Evolutionary conservation across 192 early-diverging fungal species (phyloP), one percentile per base, ranked within the genome.

Genomic region (Fimicolochytrium jonesii): DNA sequence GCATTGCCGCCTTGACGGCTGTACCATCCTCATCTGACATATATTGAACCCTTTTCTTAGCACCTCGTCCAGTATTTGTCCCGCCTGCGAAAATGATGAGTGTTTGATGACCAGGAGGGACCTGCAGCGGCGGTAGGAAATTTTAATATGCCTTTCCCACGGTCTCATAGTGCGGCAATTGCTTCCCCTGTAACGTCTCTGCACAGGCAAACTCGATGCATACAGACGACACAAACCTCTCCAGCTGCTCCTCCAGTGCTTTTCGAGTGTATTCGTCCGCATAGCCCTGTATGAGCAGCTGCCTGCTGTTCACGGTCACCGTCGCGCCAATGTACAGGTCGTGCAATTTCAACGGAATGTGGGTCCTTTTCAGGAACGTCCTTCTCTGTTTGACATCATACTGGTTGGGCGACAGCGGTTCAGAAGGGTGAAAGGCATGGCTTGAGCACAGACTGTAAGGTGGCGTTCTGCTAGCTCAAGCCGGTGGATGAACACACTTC

Each of bases 381-480:
- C 79, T 48, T 25, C 63, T 66, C 31, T 75, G 78, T 43, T 84
- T 84, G 28, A 73, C 30, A 66, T 85, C 83, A 62, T 79, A 84
- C 82, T 84, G 33, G 23, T 39, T 39, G 37, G 17, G 37, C 37
- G 9, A 7, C n/a, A n/a, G n/a, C n/a, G n/a, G n/a, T n/a, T n/a
- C n/a, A n/a, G n/a, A n/a, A n/a, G n/a, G n/a, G n/a, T n/a, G n/a
- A n/a, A n/a, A n/a, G n/a, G n/a, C n/a, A n/a, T n/a, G n/a, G n/a
- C n/a, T n/a, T n/a, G n/a, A n/a, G n/a, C n/a, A n/a, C n/a, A n/a
- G n/a, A n/a, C n/a, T n/a, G n/a, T n/a, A n/a, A n/a, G n/a, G n/a
- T n/a, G n/a, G n/a, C n/a, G n/a, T n/a, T n/a, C n/a, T n/a, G n/a
- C n/a, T n/a, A n/a, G n/a, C n/a, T n/a, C n/a, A n/a, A n/a, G n/a